These are phyloP conservation scores for Candida sonorensis DNA, from an alignment of 805 yeast species.

Conservation along the genomic window DNA sequence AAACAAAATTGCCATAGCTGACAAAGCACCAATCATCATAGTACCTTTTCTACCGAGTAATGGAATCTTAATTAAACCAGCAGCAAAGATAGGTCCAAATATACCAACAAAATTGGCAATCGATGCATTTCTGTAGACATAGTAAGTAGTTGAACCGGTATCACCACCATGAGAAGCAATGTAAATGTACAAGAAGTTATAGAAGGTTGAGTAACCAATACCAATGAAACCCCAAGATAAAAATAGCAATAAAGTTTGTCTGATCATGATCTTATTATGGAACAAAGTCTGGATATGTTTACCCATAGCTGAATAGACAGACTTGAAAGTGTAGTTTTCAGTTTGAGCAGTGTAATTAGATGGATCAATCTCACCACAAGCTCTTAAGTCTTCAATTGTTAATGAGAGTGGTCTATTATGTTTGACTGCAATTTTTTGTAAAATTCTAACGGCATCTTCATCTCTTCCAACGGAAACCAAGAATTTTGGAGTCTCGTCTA, in stretches of 20 bases:
- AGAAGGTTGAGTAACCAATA: constrained; percentile 49
- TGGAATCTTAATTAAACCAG: constrained; percentile 27
- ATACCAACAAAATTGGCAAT: constrained; percentile 41
- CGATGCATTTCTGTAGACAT: constrained; percentile 42
- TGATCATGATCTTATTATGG: constrained; percentile 35
- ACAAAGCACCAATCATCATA: constrained; percentile 42
- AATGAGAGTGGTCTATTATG: constrained; percentile 34
- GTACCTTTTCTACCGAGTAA: constrained; percentile 52
- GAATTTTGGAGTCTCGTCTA: constrained; percentile 53
- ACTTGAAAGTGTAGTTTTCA: constrained; percentile 20
- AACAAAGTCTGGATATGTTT: constrained; percentile 41
- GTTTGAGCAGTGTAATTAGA: constrained; percentile 15
- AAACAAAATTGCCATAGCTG: constrained; percentile 52
- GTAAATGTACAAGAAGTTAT: constrained; percentile 47
- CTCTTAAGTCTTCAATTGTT: constrained; percentile 39
- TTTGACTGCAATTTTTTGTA: constrained; percentile 39
- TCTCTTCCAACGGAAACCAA: constrained; percentile 46
- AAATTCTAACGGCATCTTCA: constrained; percentile 37
- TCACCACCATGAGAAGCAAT: constrained; percentile 44
- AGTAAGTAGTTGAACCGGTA: constrained; percentile 31
- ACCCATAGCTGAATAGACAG: constrained; percentile 24
- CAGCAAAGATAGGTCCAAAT: constrained; percentile 50
- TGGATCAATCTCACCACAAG: constrained; percentile 35
- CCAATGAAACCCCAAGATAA: constrained; percentile 55
- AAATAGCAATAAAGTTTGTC: constrained; percentile 37